A percentile compares a stretch with the other conserved stretches of the same genome.
Conservation (phyloP, 164 flowering plant genomes). For the Nymphaea colorata region DNA sequence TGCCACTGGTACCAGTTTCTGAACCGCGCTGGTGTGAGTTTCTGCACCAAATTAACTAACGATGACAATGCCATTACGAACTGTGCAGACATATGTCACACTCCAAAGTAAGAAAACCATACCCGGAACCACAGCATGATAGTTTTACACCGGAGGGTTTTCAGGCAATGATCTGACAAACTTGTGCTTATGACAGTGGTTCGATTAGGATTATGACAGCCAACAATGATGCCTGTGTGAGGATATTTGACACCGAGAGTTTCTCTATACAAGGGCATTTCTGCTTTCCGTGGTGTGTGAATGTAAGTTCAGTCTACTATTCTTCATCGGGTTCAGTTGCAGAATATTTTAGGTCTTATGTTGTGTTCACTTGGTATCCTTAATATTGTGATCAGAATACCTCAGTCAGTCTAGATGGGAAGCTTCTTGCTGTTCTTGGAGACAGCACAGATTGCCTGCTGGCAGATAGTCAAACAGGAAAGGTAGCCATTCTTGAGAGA, state of each 20-base stretch:
- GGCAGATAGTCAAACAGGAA: slow-evolving; percentile 72
- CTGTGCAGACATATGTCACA: slow-evolving; percentile 50
- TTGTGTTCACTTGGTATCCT: too few species aligned
- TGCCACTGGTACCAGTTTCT: slow-evolving; percentile 26
- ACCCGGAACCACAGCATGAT: too few species aligned
- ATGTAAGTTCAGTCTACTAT: slow-evolving; percentile 34
- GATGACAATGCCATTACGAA: slow-evolving; percentile 87
- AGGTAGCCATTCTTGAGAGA: slow-evolving; percentile 19
- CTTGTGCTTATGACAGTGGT: slow-evolving; percentile 38
- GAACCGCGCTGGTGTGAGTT: slow-evolving; percentile 57
- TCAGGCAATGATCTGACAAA: too few species aligned
- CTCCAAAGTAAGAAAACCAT: slow-evolving; percentile 29
- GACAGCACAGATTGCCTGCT: slow-evolving; percentile 68
- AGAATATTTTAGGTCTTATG: background rate
- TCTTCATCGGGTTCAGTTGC: background rate
- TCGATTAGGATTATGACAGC: slow-evolving; percentile 50
- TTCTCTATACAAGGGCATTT: slow-evolving; percentile 39
- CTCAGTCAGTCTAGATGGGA: slow-evolving; percentile 74
- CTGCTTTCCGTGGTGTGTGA: slow-evolving; percentile 73
- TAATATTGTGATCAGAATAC: slow-evolving; percentile 39
- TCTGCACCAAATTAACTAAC: slow-evolving; percentile 54
- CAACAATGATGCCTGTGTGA: slow-evolving; percentile 71
- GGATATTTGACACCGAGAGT: slow-evolving; percentile 51
- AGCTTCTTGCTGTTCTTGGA: slow-evolving; percentile 72
- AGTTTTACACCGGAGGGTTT: too few species aligned